Conservation (phyloP, 352 stramenopile species). For the Phytopythium boreale region DNA sequence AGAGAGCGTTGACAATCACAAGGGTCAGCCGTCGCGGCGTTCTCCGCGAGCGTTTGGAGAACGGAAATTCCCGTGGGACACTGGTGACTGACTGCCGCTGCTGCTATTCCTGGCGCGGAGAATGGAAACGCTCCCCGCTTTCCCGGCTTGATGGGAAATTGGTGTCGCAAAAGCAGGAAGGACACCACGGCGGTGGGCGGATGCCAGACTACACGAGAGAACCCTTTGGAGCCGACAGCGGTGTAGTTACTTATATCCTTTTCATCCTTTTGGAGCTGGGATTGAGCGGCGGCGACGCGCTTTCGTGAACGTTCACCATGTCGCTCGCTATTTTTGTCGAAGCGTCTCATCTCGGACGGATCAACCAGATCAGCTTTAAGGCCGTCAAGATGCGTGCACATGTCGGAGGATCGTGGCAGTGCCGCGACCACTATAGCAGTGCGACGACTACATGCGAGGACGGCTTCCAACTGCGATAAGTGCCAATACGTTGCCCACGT, state of each 20-base stretch:
- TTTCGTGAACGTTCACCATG: conserved; percentile 8
- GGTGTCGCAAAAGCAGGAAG: neutral
- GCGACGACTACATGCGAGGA: too few species aligned
- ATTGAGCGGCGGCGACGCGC: neutral
- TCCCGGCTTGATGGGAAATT: neutral
- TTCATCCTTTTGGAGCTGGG: neutral
- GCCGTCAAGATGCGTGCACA: neutral
- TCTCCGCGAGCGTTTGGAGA: too few species aligned
- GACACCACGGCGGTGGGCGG: neutral
- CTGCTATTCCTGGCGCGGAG: neutral
- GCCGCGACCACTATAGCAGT: too few species aligned
- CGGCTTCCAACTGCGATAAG: too few species aligned
- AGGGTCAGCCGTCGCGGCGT: too few species aligned
- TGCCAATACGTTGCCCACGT: too few species aligned
- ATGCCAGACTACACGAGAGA: too few species aligned
- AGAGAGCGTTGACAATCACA: too few species aligned
- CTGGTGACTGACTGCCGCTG: neutral
- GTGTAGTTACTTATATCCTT: neutral
- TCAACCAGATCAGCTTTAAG: neutral
- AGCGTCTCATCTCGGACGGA: too few species aligned
- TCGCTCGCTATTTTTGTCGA: conserved; percentile 3
- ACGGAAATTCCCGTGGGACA: neutral
- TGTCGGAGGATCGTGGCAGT: too few species aligned
- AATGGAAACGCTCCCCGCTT: neutral
- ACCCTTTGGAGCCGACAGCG: neutral